Evolutionary conservation across 2,329 filamentous ascomycete genomes (phyloP), one percentile per base, ranked within the genome.

Genomic region (Microsporum canis): DNA sequence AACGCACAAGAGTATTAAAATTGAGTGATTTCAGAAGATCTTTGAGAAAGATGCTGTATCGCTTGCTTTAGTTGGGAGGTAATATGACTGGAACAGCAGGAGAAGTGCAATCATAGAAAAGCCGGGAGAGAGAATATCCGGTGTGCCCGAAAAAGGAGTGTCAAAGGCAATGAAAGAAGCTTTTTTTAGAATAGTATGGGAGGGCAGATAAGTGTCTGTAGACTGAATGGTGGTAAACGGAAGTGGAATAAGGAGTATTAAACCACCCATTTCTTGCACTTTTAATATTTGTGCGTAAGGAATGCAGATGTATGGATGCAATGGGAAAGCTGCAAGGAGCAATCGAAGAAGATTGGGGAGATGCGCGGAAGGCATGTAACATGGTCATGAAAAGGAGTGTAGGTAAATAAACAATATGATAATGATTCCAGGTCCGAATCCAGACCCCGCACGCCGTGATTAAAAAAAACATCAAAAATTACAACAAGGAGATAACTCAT

Each of bases 401-500:
- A 53, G 27, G 51, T 34, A 31, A 12, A 17, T 8, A 55, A 55
- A 33, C 34, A 55, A 38, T 34, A 34, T 14, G 34, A 31, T 34
- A 36, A 55, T 38, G 33, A 55, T 55, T 55, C 51, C 51, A 38
- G 51, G 31, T 55, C 51, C 51, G 8, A 31, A 23, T 38, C 29
- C 49, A 53, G 49, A 53, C 31, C 33, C 51, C 51, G 29, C 51
- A 17, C 51, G 51, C 51, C 51, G 17, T 12, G 14, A n/a, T 6
- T n/a, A 43, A n/a, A 43, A 14, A 41, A 38, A 55, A 55, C 51
- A 36, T 55, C 31, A 55, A 36, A 55, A 23, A 12, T 5, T 55
- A 55, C 51, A 55, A 31, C 33, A 36, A 55, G 31, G 51, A 55
- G 33, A 55, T 55, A 23, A 55, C 51, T 55, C 51, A n/a, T 55